Evolutionary conservation across 75 land plant genomes (phyloP).

Genomic region (Larix kaempferi): DNA sequence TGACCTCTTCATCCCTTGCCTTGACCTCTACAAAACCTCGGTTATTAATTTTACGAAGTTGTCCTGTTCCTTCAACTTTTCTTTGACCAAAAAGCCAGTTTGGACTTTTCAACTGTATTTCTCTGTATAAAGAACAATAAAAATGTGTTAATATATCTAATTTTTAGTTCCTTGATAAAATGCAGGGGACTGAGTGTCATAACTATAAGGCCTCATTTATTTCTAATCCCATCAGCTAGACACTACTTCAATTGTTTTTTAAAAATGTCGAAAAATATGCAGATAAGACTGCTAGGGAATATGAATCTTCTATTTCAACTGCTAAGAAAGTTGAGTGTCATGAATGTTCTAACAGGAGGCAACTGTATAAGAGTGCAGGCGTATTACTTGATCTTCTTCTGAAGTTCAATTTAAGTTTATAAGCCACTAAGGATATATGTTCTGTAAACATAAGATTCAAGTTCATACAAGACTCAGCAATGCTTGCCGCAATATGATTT

Average conservation of each 20-base stretch:
- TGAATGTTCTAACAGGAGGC: background rate
- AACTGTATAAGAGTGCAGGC: background rate
- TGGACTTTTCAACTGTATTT: constrained; percentile 90
- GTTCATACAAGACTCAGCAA: too few relatives aligned
- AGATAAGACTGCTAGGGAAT: background rate
- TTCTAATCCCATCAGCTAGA: background rate
- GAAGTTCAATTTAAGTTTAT: too few relatives aligned
- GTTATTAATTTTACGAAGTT: constrained; percentile 22
- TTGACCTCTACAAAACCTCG: constrained; percentile 15
- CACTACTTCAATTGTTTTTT: background rate
- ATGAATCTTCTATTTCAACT: background rate
- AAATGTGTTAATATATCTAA: background rate
- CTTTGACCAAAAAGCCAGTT: constrained; percentile 96
- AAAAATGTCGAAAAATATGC: background rate
- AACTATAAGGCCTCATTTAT: background rate
- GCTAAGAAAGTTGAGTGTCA: background rate
- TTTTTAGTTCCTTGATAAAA: background rate
- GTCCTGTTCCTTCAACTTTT: constrained; percentile 52
- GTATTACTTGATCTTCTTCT: too few relatives aligned
- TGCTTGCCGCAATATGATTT: too few relatives aligned
- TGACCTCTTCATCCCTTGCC: constrained; percentile 1
- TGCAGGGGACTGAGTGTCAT: background rate
- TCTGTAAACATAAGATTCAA: too few relatives aligned
- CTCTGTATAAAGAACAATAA: constrained; percentile 39
- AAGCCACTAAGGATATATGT: too few relatives aligned